Conservation (phyloP, 164 flowering plant genomes). For the Aristolochia californica region DNA sequence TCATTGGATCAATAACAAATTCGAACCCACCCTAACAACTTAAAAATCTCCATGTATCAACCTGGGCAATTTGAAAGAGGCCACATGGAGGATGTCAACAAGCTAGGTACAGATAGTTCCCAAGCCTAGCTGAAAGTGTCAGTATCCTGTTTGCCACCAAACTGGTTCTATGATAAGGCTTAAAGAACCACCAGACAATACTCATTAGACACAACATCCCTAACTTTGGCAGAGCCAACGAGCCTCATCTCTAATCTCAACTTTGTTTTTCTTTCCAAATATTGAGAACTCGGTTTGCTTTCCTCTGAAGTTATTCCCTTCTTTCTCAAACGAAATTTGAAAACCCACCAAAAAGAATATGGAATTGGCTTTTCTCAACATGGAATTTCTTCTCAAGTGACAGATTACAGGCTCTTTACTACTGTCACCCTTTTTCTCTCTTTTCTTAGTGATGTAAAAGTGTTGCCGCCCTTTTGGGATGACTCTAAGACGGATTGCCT, state of each 20-base stretch:
- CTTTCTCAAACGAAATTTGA: slow-evolving; percentile 7
- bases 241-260: slow-evolving; percentile 4
- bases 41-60: background rate
- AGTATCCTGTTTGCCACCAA: background rate
- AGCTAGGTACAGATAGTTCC: too few species aligned
- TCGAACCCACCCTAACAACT: slow-evolving; percentile 1
- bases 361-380: too few species aligned
- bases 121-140: background rate
- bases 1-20: too few species aligned
- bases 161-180: background rate
- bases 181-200: slow-evolving; percentile 10
- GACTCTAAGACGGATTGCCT: slow-evolving; percentile 1
- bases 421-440: background rate
- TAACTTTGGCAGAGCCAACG: slow-evolving; percentile 15
- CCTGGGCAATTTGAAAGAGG: background rate
- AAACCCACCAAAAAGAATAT: background rate
- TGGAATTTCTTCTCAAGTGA: background rate
- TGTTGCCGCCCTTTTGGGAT: background rate
- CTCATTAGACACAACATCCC: slow-evolving; percentile 16
- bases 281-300: too few species aligned
- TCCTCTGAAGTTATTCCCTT: too few species aligned
- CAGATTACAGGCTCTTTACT: background rate
- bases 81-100: background rate
- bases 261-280: slow-evolving; percentile 1
- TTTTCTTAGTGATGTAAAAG: too few species aligned